Evolutionary conservation across 352 stramenopile genomes (phyloP).

Genomic region (Globisporangium cylindrosporum): DNA sequence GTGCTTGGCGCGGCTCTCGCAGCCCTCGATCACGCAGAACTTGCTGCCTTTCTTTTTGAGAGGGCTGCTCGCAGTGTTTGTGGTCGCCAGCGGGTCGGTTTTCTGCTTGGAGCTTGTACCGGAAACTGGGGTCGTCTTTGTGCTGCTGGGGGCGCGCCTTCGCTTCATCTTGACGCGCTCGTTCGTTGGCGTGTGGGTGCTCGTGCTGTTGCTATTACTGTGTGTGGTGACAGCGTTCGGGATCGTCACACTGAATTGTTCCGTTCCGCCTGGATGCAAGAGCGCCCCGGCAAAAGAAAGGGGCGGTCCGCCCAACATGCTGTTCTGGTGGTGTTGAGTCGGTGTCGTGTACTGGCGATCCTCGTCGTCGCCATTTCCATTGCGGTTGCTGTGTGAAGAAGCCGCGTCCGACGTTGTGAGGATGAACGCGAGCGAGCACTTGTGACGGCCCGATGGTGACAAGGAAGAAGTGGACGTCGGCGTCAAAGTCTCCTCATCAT

Average conservation of each 20-base stretch:
- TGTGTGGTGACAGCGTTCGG: conserved; percentile 10
- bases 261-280: background rate
- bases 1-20: conserved; percentile 51
- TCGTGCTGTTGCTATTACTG: background rate
- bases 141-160: background rate
- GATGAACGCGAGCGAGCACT: conserved; percentile 57
- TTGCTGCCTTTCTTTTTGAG: conserved; percentile 49
- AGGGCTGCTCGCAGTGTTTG: background rate
- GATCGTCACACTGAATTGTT: conserved; percentile 14
- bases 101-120: background rate
- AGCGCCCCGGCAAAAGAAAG: background rate
- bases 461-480: conserved; percentile 7
- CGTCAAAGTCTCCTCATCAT: background rate
- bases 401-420: conserved; percentile 25
- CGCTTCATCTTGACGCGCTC: conserved; percentile 14
- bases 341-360: background rate
- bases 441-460: conserved; percentile 25
- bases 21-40: conserved; percentile 53
- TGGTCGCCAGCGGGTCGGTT: background rate
- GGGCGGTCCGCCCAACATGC: background rate
- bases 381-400: conserved; percentile 23
- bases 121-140: background rate
- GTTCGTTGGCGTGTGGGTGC: conserved; percentile 8
- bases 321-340: background rate
- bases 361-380: background rate